Conservation (phyloP, 352 stramenopile species). For the Globisporangium echinulatum region DNA sequence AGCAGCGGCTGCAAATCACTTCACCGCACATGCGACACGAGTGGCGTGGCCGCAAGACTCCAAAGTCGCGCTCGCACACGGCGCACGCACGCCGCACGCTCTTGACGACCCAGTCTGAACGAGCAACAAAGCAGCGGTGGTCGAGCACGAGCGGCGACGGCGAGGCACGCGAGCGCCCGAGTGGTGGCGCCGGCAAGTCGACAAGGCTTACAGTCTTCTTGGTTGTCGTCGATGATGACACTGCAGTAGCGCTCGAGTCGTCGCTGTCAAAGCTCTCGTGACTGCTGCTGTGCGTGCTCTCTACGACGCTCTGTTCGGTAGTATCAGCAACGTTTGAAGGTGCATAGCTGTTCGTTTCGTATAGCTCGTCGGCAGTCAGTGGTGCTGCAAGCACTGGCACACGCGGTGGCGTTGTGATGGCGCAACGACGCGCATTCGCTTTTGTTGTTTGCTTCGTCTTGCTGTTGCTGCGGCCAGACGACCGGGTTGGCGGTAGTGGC, state of each 20-base stretch:
- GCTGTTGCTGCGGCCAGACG: constrained; percentile 7
- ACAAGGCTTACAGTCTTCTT: not conserved
- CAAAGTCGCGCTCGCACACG: constrained; percentile 69
- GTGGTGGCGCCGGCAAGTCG: not conserved
- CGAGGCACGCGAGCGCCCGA: constrained; percentile 2
- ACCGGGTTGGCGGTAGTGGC: not conserved
- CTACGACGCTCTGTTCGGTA: constrained; percentile 7
- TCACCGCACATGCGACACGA: constrained; percentile 80
- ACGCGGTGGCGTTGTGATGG: not conserved
- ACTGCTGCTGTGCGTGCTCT: constrained; percentile 15
- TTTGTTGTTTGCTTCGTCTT: constrained; percentile 21
- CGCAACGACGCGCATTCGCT: constrained; percentile 4
- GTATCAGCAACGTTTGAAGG: not conserved
- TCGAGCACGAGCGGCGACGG: constrained; percentile 40
- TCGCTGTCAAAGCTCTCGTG: constrained; percentile 15
- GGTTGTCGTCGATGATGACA: constrained; percentile 13
- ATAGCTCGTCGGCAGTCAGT: no score
- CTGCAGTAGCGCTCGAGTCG: constrained; percentile 8
- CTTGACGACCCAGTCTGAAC: constrained; percentile 48
- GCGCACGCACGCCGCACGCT: constrained; percentile 41
- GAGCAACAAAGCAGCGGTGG: constrained; percentile 50
- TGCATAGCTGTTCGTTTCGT: constrained; percentile 6
- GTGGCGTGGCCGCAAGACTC: constrained; percentile 63
- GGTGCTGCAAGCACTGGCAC: not conserved
- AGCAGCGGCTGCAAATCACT: constrained; percentile 73